Conservation (phyloP, 345 rosid species). For the Arabidopsis suecica region DNA sequence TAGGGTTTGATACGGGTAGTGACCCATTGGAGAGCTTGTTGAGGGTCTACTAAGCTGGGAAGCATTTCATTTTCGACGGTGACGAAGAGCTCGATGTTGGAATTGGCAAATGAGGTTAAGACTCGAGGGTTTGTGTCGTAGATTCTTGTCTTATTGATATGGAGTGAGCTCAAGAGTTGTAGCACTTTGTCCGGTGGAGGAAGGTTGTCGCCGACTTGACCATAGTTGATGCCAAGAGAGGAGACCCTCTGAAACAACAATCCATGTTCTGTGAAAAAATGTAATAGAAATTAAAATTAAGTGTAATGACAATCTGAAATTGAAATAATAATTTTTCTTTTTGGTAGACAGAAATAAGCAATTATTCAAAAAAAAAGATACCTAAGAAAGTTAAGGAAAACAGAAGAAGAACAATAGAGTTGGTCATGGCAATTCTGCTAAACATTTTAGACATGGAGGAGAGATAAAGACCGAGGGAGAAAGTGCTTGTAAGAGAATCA, state of each 20-base stretch:
- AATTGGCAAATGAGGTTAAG: slow-evolving; percentile 73
- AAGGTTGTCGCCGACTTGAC: slow-evolving; percentile 84
- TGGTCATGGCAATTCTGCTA: slow-evolving; percentile 41
- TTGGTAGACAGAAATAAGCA: not conserved
- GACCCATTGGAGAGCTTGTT: slow-evolving; percentile 86
- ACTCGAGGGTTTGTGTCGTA: slow-evolving; percentile 89
- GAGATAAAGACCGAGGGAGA: slow-evolving; percentile 24
- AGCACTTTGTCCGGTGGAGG: slow-evolving; percentile 74
- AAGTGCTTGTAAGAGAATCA: slow-evolving; percentile 38
- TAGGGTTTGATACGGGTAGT: slow-evolving; percentile 70
- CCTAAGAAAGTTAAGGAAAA: slow-evolving; percentile 55
- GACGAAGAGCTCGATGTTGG: slow-evolving; percentile 73
- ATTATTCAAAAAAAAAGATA: slow-evolving; percentile 26
- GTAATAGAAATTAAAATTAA: not conserved
- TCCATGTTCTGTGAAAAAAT: slow-evolving; percentile 50
- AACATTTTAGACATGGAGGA: slow-evolving; percentile 44
- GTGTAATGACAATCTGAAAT: not conserved
- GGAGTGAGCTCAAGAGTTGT: slow-evolving; percentile 65
- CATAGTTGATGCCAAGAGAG: slow-evolving; percentile 87
- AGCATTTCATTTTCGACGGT: slow-evolving; percentile 82
- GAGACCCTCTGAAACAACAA: slow-evolving; percentile 51
- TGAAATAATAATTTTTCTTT: not conserved
- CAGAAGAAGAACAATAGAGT: slow-evolving; percentile 47
- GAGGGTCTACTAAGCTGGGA: slow-evolving; percentile 60
- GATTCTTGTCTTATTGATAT: slow-evolving; percentile 72